phyloP scores from a whole-genome alignment of 2,329 filamentous ascomycete species.

The Diplodia sapinea region DNA sequence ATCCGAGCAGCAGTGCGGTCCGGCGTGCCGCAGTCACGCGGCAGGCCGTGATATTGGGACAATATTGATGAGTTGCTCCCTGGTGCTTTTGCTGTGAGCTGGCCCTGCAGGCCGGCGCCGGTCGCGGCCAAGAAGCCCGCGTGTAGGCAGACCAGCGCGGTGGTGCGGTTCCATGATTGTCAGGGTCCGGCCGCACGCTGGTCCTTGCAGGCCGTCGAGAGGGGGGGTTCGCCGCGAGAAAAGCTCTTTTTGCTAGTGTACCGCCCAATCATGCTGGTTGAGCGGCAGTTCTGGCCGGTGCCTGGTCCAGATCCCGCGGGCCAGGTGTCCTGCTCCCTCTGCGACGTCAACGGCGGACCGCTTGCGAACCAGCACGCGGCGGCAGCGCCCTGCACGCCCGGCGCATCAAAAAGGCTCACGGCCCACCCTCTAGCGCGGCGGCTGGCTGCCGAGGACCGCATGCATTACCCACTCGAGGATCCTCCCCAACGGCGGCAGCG shows the following conservation, averaged over 20 bases:
- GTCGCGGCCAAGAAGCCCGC: background rate
- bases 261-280: background rate
- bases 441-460: slow-evolving; percentile 3
- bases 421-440: slow-evolving; percentile 13
- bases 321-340: background rate
- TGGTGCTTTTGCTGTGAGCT: slow-evolving; percentile 2
- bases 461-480: slow-evolving; percentile 17
- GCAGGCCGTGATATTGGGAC: slow-evolving; percentile 13
- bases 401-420: slow-evolving; percentile 12
- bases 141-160: background rate
- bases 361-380: slow-evolving; percentile 10
- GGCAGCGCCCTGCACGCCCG: slow-evolving; percentile 19
- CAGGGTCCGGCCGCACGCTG: slow-evolving; percentile 11
- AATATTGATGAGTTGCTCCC: slow-evolving; percentile 11
- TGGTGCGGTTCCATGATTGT: slow-evolving; percentile 6
- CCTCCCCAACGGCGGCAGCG: slow-evolving; percentile 24
- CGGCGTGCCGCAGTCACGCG: slow-evolving; percentile 20
- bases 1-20: slow-evolving; percentile 2
- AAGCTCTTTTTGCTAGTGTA: slow-evolving; percentile 12
- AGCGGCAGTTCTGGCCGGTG: slow-evolving; percentile 5
- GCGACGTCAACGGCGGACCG: slow-evolving; percentile 3
- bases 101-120: background rate
- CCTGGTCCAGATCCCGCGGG: slow-evolving; percentile 9
- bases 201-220: slow-evolving; percentile 12
- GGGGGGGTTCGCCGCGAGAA: background rate